A percentile compares a stretch with the other conserved stretches of the same genome.
Evolutionary conservation across 257 asterid species (phyloP).

Genomic region (Eustoma russellianum): DNA sequence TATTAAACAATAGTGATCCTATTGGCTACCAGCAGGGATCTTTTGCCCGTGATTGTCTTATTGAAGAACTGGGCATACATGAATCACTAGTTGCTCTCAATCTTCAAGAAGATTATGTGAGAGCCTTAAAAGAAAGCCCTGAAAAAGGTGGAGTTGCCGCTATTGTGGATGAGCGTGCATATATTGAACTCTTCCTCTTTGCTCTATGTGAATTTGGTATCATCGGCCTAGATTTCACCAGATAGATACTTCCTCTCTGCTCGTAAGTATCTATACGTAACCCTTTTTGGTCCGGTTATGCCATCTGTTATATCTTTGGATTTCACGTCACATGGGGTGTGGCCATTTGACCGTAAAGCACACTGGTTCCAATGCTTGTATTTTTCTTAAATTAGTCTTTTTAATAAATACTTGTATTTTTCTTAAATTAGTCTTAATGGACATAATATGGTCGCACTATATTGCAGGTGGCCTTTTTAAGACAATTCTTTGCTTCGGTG

Average conservation of each 20-base stretch:
- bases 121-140: constrained; percentile 37
- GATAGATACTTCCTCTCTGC: constrained; percentile 56
- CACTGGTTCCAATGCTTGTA: too few species aligned
- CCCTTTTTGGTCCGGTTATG: too few species aligned
- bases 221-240: constrained; percentile 46
- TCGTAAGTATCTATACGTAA: constrained; percentile 29
- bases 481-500: constrained; percentile 62
- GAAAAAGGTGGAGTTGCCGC: constrained; percentile 44
- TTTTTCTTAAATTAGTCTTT: too few species aligned
- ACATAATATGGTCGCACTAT: too few species aligned
- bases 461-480: constrained; percentile 63
- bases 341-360: too few species aligned
- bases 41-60: constrained; percentile 36
- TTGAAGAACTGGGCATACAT: constrained; percentile 32
- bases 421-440: too few species aligned
- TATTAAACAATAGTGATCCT: constrained; percentile 21
- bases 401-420: too few species aligned
- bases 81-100: constrained; percentile 43
- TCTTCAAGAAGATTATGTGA: constrained; percentile 41
- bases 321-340: too few species aligned
- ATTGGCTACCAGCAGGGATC: constrained; percentile 49
- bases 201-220: constrained; percentile 35
- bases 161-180: constrained; percentile 45
- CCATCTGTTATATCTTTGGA: too few species aligned
- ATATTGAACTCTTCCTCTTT: constrained; percentile 45